Evolutionary conservation across 1,284 basidiomycete species (phyloP).

Genomic region (Heliocybe sulcata): DNA sequence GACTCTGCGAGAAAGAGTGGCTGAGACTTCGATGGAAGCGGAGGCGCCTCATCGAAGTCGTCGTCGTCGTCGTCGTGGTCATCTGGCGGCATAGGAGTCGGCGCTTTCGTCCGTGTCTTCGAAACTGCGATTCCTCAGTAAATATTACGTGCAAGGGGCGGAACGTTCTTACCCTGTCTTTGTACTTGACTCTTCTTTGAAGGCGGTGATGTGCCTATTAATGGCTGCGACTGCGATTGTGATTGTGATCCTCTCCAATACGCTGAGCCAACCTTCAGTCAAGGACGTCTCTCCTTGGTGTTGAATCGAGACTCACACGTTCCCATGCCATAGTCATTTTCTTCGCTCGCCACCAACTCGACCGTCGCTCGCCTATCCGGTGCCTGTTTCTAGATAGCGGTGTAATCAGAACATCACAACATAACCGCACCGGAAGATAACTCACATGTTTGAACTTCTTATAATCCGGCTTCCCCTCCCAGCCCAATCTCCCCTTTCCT

Average conservation of each 20-base stretch:
- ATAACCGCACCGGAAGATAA: neutral
- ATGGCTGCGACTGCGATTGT: conserved; percentile 11
- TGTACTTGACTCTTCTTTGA: neutral
- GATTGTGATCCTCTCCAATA: conserved; percentile 42
- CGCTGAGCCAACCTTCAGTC: conserved; percentile 21
- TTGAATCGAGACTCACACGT: conserved; percentile 28
- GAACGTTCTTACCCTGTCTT: neutral
- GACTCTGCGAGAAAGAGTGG: conserved; percentile 29
- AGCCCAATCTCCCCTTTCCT: conserved; percentile 27
- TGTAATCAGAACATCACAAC: neutral
- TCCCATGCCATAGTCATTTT: conserved; percentile 51
- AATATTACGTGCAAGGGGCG: neutral
- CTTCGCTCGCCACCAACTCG: conserved; percentile 44
- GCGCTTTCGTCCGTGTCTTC: neutral
- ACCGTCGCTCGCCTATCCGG: conserved; percentile 30
- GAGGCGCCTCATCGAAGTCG: neutral
- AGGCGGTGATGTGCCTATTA: neutral
- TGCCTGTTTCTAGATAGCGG: conserved; percentile 20
- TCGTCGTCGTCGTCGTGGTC: neutral
- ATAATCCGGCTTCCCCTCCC: conserved; percentile 65
- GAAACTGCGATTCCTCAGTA: neutral
- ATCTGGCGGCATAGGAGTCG: neutral
- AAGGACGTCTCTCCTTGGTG: neutral
- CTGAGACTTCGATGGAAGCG: conserved; percentile 9
- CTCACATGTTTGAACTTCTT: conserved; percentile 83